Evolutionary conservation across 1,284 basidiomycete genomes (phyloP).

Genomic region (Cystobasidium pallidum): DNA sequence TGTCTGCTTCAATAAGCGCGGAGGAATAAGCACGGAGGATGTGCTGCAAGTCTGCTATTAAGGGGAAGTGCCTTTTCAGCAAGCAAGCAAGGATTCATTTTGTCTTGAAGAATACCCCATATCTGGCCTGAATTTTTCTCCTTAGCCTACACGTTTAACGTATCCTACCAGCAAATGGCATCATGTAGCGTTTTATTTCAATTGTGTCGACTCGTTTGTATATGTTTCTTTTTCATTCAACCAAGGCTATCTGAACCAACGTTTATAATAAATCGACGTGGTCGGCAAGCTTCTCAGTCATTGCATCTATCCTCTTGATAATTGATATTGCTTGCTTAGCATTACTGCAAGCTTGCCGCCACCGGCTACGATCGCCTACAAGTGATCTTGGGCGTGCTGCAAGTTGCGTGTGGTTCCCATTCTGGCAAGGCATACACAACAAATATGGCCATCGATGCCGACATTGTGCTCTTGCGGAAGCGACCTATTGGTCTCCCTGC

Average conservation of each 20-base stretch:
- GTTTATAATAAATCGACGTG: too few relatives aligned
- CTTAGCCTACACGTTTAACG: background rate
- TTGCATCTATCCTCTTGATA: too few relatives aligned
- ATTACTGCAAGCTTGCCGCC: background rate
- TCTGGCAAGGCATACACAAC: background rate
- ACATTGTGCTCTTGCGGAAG: constrained; percentile 36
- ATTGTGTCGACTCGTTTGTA: background rate
- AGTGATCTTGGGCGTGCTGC: background rate
- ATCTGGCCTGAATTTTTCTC: background rate
- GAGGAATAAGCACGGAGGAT: background rate
- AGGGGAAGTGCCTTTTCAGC: background rate
- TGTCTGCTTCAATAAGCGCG: too few relatives aligned
- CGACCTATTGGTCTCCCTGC: background rate
- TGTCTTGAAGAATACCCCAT: background rate
- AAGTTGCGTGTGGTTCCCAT: background rate
- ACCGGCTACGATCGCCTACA: background rate
- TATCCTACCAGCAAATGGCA: background rate
- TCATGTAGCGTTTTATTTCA: background rate
- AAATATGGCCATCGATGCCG: constrained; percentile 34
- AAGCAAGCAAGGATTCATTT: background rate
- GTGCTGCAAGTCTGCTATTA: constrained; percentile 2
- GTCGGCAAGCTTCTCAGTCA: too few relatives aligned
- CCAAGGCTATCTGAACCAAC: too few relatives aligned
- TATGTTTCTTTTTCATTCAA: background rate
- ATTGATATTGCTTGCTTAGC: too few relatives aligned